Evolutionary conservation across 139 green algal species (phyloP).

Genomic region (Trebouxia sp.): DNA sequence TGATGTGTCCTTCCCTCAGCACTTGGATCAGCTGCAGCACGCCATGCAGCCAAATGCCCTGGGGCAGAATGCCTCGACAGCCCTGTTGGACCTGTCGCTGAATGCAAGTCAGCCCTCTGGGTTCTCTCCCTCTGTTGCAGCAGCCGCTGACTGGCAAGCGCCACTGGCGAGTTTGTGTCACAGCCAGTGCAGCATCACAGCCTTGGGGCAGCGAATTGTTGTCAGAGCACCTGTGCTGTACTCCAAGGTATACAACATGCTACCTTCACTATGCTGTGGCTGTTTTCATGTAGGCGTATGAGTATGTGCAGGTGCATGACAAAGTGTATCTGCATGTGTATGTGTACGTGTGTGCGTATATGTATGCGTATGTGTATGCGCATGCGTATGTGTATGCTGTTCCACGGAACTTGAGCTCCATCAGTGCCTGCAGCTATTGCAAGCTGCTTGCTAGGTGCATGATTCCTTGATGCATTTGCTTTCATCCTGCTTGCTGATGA

Average conservation of each 20-base stretch:
- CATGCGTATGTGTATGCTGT: too few species aligned
- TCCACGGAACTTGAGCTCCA: too few species aligned
- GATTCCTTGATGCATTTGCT: too few species aligned
- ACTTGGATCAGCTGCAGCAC: not conserved
- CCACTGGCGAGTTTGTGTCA: not conserved
- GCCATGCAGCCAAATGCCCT: not conserved
- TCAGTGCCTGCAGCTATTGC: too few species aligned
- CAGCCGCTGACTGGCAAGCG: conserved; percentile 12
- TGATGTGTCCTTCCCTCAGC: not conserved
- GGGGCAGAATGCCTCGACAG: not conserved
- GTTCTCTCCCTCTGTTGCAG: conserved; percentile 19
- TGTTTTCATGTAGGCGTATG: too few species aligned
- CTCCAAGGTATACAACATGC: not conserved
- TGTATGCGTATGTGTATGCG: too few species aligned
- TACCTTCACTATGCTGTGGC: not conserved
- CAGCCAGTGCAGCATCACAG: not conserved
- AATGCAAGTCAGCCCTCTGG: not conserved
- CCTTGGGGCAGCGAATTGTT: not conserved
- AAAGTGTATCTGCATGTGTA: not conserved
- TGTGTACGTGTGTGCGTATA: too few species aligned
- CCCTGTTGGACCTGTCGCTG: not conserved
- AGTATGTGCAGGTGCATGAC: not conserved
- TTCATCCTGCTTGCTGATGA: too few species aligned
- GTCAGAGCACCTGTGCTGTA: not conserved
- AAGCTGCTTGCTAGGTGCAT: too few species aligned